phyloP scores from a whole-genome alignment of 2,329 filamentous ascomycete species.

The Colletotrichum falcatum region DNA sequence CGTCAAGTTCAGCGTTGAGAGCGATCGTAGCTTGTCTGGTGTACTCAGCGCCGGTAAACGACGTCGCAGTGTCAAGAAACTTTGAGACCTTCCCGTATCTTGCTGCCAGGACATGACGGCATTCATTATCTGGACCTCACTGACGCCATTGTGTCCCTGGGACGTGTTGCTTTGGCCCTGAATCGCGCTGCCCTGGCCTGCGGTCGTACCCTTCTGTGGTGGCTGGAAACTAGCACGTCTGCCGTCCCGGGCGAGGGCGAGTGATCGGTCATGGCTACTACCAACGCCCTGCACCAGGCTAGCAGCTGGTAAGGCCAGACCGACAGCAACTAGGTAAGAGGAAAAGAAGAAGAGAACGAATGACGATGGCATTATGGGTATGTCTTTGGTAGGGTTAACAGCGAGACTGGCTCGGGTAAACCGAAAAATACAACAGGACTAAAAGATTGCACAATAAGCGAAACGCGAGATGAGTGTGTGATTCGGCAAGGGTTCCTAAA shows the following conservation, averaged over 20 bases:
- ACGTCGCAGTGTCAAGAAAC: conserved; percentile 43
- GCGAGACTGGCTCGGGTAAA: conserved; percentile 20
- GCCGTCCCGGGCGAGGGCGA: conserved; percentile 13
- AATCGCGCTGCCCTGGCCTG: conserved; percentile 11
- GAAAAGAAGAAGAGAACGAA: conserved; percentile 27
- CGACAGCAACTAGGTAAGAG: conserved; percentile 16
- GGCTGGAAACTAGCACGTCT: conserved; percentile 11
- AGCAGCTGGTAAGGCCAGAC: conserved; percentile 33
- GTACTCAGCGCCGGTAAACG: conserved; percentile 42
- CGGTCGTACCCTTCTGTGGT: background rate
- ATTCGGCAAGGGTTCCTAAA: conserved; percentile 13
- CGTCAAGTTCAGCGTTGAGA: conserved; percentile 43
- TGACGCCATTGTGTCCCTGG: conserved; percentile 30
- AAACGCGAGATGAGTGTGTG: background rate
- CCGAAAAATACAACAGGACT: background rate
- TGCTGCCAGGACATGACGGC: conserved; percentile 43
- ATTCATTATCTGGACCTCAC: conserved; percentile 41
- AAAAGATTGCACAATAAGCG: background rate
- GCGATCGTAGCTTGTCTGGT: conserved; percentile 43
- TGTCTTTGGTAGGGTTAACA: conserved; percentile 15
- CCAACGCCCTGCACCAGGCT: conserved; percentile 23
- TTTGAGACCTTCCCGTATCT: conserved; percentile 43
- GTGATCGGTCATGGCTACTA: background rate
- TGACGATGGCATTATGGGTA: conserved; percentile 32
- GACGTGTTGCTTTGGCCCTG: conserved; percentile 29